Percentiles rank a stretch among this genome's conserved stretches.
Conservation (phyloP, 768 basidiomycete species). For the Cubamyces sp. region DNA sequence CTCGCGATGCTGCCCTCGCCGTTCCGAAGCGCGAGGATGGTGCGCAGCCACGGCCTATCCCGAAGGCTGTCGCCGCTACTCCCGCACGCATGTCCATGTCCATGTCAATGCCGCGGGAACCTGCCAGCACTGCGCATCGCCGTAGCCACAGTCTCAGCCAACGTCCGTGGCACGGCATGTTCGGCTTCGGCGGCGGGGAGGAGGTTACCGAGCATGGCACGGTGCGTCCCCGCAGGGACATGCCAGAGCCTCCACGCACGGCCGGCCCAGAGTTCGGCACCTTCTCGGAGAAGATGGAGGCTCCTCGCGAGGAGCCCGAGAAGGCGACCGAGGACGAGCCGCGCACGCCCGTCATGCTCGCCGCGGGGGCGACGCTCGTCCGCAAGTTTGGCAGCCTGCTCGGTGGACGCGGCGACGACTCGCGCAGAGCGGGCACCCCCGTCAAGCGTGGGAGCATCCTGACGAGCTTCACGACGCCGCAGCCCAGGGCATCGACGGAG, state of each 20-base stretch:
- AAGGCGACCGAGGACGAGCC: constrained; percentile 39
- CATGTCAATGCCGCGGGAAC: constrained; percentile 60
- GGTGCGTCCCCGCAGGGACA: constrained; percentile 27
- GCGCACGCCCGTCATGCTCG: constrained; percentile 37
- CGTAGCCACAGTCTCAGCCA: constrained; percentile 86
- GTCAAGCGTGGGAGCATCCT: constrained; percentile 57
- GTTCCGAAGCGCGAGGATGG: constrained; percentile 41
- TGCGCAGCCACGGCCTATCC: constrained; percentile 10
- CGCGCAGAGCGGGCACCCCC: constrained; percentile 41
- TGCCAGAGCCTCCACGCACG: constrained; percentile 52
- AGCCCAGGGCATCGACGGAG: neutral
- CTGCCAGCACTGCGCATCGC: constrained; percentile 78
- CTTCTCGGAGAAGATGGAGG: constrained; percentile 49
- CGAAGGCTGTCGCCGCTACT: constrained; percentile 30
- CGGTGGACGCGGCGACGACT: constrained; percentile 46
- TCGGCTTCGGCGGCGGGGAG: constrained; percentile 46
- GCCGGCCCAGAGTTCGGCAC: constrained; percentile 66
- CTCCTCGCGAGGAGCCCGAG: constrained; percentile 32
- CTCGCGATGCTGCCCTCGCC: constrained; percentile 63
- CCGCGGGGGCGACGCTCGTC: constrained; percentile 73
- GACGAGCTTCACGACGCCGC: constrained; percentile 43
- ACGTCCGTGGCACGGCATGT: constrained; percentile 69
- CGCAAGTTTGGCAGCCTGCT: constrained; percentile 77
- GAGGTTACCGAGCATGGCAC: constrained; percentile 48
- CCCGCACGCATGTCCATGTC: constrained; percentile 25